Conservation (phyloP, 1,139 yeast genomes). For the Debaryomyces sp. region DNA sequence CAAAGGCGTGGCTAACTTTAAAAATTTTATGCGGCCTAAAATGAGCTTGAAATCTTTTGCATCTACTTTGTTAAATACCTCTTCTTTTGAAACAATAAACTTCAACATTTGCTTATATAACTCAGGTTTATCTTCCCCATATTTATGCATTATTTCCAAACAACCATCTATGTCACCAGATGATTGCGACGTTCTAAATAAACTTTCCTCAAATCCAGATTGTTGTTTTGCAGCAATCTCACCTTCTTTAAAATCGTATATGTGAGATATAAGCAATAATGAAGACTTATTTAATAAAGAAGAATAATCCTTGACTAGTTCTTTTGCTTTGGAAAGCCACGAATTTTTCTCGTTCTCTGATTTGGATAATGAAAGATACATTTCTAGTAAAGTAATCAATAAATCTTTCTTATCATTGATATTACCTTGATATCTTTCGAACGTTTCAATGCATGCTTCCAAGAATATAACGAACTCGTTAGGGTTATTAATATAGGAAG, state of each 20-base stretch:
- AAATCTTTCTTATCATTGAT: conserved; percentile 70
- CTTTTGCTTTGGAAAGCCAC: conserved; percentile 71
- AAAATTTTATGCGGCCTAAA: conserved; percentile 54
- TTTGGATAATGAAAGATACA: conserved; percentile 66
- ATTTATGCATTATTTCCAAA: conserved; percentile 54
- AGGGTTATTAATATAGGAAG: conserved; percentile 82
- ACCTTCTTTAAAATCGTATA: conserved; percentile 59
- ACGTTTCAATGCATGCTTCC: conserved; percentile 86
- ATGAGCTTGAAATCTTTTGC: conserved; percentile 52
- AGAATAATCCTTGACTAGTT: conserved; percentile 48
- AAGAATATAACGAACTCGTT: conserved; percentile 87
- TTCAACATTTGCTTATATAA: conserved; percentile 68
- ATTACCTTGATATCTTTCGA: conserved; percentile 75
- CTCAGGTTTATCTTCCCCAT: conserved; percentile 65
- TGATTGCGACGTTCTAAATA: conserved; percentile 65
- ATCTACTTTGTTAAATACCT: conserved; percentile 56
- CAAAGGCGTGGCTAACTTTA: conserved; percentile 66
- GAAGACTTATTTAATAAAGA: conserved; percentile 57
- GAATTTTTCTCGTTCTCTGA: conserved; percentile 32
- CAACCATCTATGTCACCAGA: conserved; percentile 62
- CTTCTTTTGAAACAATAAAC: conserved; percentile 62
- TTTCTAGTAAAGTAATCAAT: conserved; percentile 76
- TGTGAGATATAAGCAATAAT: conserved; percentile 65
- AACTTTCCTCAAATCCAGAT: conserved; percentile 59
- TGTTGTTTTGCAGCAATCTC: conserved; percentile 39